A percentile compares a stretch with the other conserved stretches of the same genome.
Conservation (phyloP, 257 asterid species). For the Dorcoceras hygrometricum region DNA sequence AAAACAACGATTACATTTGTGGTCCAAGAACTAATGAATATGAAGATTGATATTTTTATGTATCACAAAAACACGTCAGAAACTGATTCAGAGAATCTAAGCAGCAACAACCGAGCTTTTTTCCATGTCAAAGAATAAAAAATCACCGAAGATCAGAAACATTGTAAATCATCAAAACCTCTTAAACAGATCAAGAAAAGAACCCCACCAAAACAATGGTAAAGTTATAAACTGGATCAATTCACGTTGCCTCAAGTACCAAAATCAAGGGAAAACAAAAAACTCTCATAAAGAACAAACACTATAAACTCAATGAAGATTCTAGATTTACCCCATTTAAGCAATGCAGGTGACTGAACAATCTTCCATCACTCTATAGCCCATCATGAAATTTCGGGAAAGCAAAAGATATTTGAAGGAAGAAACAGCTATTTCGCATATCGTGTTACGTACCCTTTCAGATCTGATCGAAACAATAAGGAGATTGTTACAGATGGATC, state of each 20-base stretch:
- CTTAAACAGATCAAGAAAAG: constrained; percentile 1
- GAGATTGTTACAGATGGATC: constrained; percentile 25
- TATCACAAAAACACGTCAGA: not conserved
- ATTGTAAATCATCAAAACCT: constrained; percentile 3
- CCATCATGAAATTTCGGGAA: constrained; percentile 14
- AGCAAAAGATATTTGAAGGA: constrained; percentile 23
- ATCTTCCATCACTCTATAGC: constrained; percentile 27
- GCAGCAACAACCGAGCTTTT: not conserved
- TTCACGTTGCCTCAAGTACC: constrained; percentile 16
- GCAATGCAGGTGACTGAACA: constrained; percentile 28
- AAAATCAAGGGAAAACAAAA: constrained; percentile 1
- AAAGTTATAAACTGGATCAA: constrained; percentile 23
- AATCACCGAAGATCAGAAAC: constrained; percentile 5
- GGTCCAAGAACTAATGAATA: not conserved
- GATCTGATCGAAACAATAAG: constrained; percentile 55
- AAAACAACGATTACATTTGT: constrained; percentile 1
- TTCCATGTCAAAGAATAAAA: not conserved
- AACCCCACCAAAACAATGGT: constrained; percentile 21
- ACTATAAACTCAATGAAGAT: constrained; percentile 6
- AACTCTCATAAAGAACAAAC: constrained; percentile 11
- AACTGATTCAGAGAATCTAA: not conserved
- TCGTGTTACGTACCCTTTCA: constrained; percentile 28
- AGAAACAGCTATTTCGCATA: constrained; percentile 17
- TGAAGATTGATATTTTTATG: not conserved
- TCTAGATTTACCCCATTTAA: constrained; percentile 32